phyloP scores from a whole-genome alignment of 257 asterid species.

The Jacaranda copaia region DNA sequence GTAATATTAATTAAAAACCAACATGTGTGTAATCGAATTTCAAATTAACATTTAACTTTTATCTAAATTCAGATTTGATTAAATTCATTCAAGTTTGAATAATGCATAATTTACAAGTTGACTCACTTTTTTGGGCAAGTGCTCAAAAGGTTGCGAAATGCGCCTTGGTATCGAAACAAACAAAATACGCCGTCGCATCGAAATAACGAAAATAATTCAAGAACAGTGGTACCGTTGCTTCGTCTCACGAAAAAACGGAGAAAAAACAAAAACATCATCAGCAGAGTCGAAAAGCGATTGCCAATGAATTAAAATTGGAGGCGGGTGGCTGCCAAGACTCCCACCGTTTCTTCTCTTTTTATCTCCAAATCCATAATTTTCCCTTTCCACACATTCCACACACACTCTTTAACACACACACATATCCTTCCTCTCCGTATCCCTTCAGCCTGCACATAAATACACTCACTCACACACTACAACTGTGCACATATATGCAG shows the following conservation, averaged over 20 bases:
- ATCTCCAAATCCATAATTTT: conserved; percentile 59
- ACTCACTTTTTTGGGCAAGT: too few relatives aligned
- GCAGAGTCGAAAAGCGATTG: conserved; percentile 37
- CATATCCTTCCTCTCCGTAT: conserved; percentile 30
- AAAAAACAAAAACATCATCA: conserved; percentile 37
- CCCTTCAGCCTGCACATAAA: background rate
- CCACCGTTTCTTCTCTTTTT: conserved; percentile 19
- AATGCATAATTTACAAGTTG: too few relatives aligned
- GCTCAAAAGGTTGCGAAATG: too few relatives aligned
- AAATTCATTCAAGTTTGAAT: too few relatives aligned
- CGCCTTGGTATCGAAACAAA: too few relatives aligned
- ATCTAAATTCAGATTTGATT: too few relatives aligned
- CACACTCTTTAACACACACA: conserved; percentile 29
- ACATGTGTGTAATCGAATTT: too few relatives aligned
- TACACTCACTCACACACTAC: background rate
- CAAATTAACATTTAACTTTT: too few relatives aligned
- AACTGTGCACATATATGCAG: background rate
- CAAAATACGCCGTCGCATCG: too few relatives aligned
- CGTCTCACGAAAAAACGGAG: conserved; percentile 12
- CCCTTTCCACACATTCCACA: conserved; percentile 58
- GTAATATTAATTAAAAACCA: too few relatives aligned
- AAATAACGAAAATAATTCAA: too few relatives aligned
- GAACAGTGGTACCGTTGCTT: conserved; percentile 32
- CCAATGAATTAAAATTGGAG: conserved; percentile 42
- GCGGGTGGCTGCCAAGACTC: conserved; percentile 57